A percentile compares a stretch with the other conserved stretches of the same genome.
Evolutionary conservation across 495 filamentous ascomycete genomes (phyloP).

Genomic region (Tetracladium setigerum): DNA sequence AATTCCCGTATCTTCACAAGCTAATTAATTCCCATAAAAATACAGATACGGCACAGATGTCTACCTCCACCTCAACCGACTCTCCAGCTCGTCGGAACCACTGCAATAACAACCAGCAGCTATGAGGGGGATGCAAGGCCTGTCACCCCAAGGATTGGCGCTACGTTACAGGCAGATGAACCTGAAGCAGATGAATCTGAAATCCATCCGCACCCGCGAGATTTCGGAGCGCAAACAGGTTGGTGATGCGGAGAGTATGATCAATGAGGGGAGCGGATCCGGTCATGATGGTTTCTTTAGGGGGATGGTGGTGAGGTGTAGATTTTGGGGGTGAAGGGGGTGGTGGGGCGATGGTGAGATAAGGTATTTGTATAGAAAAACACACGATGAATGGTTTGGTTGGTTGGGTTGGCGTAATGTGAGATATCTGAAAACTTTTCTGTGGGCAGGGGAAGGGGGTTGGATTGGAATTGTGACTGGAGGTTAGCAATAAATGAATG

Average conservation of each 20-base stretch:
- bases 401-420: too few species aligned
- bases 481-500: too few species aligned
- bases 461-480: too few species aligned
- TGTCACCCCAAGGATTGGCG: constrained; percentile 79
- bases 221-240: constrained; percentile 81
- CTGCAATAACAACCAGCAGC: constrained; percentile 97
- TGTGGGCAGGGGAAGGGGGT: too few species aligned
- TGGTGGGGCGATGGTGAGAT: not conserved
- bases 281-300: constrained; percentile 20
- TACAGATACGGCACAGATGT: constrained; percentile 93
- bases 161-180: constrained; percentile 40
- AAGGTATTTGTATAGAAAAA: constrained; percentile 2
- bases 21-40: not conserved
- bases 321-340: not conserved
- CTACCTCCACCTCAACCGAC: constrained; percentile 92
- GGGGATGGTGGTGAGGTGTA: constrained; percentile 23
- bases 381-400: too few species aligned
- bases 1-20: not conserved
- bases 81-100: constrained; percentile 92
- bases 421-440: too few species aligned
- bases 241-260: constrained; percentile 68
- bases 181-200: constrained; percentile 48
- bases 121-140: constrained; percentile 55
- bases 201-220: constrained; percentile 46
- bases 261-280: constrained; percentile 33